phyloP scores from a whole-genome alignment of 768 basidiomycete genomes.

The Tricholoma flavovirens region DNA sequence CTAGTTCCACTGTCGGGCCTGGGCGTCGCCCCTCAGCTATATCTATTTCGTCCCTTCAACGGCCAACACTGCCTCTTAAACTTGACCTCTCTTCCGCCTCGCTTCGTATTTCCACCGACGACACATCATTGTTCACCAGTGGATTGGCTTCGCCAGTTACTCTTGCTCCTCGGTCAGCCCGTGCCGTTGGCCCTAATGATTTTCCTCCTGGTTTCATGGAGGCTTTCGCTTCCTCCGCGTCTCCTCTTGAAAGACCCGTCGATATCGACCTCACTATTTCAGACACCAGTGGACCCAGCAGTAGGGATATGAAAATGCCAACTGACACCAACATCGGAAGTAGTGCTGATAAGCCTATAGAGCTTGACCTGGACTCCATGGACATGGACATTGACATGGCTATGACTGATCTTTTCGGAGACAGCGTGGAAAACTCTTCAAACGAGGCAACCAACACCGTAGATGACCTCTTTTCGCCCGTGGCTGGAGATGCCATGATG shows the following conservation, averaged over 20 bases:
- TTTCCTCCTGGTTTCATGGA: constrained; percentile 64
- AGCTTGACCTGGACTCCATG: constrained; percentile 65
- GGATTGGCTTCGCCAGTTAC: constrained; percentile 75
- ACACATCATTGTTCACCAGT: constrained; percentile 49
- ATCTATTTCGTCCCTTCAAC: constrained; percentile 73
- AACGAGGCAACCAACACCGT: constrained; percentile 29
- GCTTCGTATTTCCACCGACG: constrained; percentile 60
- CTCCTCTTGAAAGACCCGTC: constrained; percentile 26
- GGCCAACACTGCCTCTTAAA: constrained; percentile 65
- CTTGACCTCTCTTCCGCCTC: constrained; percentile 74
- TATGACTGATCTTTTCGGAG: constrained; percentile 54
- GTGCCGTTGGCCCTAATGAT: constrained; percentile 48
- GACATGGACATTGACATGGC: constrained; percentile 68
- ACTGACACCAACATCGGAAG: constrained; percentile 41
- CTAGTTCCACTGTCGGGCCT: constrained; percentile 23
- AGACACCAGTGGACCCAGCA: constrained; percentile 20
- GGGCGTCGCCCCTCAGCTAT: constrained; percentile 69
- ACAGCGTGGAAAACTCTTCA: constrained; percentile 31
- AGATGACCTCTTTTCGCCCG: constrained; percentile 51
- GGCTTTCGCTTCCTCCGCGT: constrained; percentile 43
- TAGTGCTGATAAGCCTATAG: constrained; percentile 77
- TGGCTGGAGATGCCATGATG: constrained; percentile 18
- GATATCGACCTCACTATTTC: constrained; percentile 60
- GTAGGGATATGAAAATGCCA: constrained; percentile 23
- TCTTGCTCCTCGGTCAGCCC: constrained; percentile 74